These are phyloP conservation scores for Cicer chorassanicum DNA, from an alignment of 306 rosid genomes.

Conservation along the genomic window DNA sequence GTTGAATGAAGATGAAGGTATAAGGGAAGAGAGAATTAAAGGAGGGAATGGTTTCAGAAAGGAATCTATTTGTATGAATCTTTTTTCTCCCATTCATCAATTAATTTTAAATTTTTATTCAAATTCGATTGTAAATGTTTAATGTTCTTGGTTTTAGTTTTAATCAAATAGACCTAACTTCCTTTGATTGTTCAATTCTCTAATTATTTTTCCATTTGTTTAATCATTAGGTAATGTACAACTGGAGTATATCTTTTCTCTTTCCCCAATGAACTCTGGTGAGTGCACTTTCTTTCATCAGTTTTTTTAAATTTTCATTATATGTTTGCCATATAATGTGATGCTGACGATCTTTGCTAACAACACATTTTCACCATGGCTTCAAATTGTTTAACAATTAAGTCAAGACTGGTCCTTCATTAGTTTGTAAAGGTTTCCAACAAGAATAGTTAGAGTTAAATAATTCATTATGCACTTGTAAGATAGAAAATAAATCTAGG, in stretches of 20 bases:
- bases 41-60: too few species aligned
- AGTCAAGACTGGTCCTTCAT: background rate
- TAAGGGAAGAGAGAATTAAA: too few species aligned
- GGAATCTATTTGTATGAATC: background rate
- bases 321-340: too few species aligned
- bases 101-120: background rate
- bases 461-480: background rate
- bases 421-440: background rate
- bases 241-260: too few species aligned
- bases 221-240: background rate
- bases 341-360: too few species aligned
- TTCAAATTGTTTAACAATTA: too few species aligned
- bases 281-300: too few species aligned
- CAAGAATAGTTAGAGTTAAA: background rate
- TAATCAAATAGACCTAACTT: too few species aligned
- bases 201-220: background rate
- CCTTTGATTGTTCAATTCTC: background rate
- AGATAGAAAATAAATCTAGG: background rate
- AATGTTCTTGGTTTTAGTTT: background rate
- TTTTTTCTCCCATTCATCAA: background rate
- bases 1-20: background rate
- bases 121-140: background rate
- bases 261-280: too few species aligned
- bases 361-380: too few species aligned
- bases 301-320: too few species aligned